phyloP scores from a whole-genome alignment of 2,329 filamentous ascomycete genomes.

The Colletotrichum plurivorum region DNA sequence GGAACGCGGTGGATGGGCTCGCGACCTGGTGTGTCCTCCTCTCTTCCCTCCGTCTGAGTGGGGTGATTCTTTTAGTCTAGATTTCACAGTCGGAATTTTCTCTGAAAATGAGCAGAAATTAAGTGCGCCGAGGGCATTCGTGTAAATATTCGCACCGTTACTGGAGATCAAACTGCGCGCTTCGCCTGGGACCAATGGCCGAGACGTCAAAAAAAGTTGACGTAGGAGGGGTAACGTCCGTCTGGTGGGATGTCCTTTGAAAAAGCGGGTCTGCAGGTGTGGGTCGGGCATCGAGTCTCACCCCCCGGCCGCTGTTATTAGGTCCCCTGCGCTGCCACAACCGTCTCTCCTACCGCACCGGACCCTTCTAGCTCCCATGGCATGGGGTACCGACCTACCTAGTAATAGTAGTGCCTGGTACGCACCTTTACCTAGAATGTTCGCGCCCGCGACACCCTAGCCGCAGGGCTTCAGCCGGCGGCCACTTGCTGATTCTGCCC shows the following conservation, averaged over 20 bases:
- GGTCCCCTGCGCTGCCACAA: slow-evolving; percentile 38
- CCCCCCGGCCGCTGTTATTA: neutral
- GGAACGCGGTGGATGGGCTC: neutral
- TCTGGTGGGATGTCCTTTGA: slow-evolving; percentile 34
- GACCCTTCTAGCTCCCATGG: slow-evolving; percentile 9
- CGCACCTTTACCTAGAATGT: neutral
- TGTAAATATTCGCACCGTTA: too few species aligned
- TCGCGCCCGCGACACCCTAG: slow-evolving; percentile 31
- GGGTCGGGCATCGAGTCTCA: neutral
- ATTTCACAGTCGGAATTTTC: too few species aligned
- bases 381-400: too few species aligned
- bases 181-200: slow-evolving; percentile 9
- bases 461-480: neutral
- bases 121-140: too few species aligned
- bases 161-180: too few species aligned
- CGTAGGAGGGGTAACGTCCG: slow-evolving; percentile 39
- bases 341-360: slow-evolving; percentile 32
- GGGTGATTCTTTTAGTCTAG: neutral
- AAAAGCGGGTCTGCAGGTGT: neutral
- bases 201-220: slow-evolving; percentile 31
- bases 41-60: neutral
- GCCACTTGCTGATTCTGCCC: too few species aligned
- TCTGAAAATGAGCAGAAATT: too few species aligned
- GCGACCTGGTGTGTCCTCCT: neutral
- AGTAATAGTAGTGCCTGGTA: too few species aligned